These are phyloP conservation scores for Neofusicoccum sp. DNA, from an alignment of 2,329 filamentous ascomycete species.

Conservation along the genomic window DNA sequence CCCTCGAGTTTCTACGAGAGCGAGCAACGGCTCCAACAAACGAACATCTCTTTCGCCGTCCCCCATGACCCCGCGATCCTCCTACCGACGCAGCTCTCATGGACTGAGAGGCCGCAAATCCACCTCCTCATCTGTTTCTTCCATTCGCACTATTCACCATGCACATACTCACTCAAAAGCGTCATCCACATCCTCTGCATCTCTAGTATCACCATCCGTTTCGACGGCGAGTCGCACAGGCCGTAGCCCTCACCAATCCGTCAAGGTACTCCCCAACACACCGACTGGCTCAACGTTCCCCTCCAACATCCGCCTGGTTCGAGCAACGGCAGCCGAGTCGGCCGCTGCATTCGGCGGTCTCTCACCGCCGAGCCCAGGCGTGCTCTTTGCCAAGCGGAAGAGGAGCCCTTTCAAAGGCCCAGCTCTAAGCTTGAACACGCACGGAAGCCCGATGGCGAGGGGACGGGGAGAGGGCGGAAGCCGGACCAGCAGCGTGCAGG, in stretches of 20 bases:
- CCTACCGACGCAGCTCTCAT: conserved; percentile 78
- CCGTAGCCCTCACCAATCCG: conserved; percentile 78
- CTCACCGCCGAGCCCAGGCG: conserved; percentile 62
- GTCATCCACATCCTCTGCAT: conserved; percentile 82
- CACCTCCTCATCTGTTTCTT: conserved; percentile 92
- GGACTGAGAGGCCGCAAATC: conserved; percentile 91
- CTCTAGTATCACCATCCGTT: conserved; percentile 54
- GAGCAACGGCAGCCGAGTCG: conserved; percentile 54
- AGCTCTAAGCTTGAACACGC: conserved; percentile 50
- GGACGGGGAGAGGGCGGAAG: conserved; percentile 27
- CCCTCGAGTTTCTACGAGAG: conserved; percentile 47
- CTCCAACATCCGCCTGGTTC: conserved; percentile 80
- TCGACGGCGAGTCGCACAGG: conserved; percentile 55
- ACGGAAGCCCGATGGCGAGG: conserved; percentile 35
- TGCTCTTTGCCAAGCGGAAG: conserved; percentile 81
- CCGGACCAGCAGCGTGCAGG: conserved; percentile 61
- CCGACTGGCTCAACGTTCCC: conserved; percentile 75
- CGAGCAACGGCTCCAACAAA: conserved; percentile 42
- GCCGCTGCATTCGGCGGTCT: conserved; percentile 53
- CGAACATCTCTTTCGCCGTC: conserved; percentile 82
- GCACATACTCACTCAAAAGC: conserved; percentile 91
- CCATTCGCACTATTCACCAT: conserved; percentile 87
- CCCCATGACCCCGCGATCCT: conserved; percentile 84
- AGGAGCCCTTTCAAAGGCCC: conserved; percentile 82
- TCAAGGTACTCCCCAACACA: conserved; percentile 93